phyloP scores from a whole-genome alignment of 2,329 filamentous ascomycete species.

The Hirsutella thompsonii region DNA sequence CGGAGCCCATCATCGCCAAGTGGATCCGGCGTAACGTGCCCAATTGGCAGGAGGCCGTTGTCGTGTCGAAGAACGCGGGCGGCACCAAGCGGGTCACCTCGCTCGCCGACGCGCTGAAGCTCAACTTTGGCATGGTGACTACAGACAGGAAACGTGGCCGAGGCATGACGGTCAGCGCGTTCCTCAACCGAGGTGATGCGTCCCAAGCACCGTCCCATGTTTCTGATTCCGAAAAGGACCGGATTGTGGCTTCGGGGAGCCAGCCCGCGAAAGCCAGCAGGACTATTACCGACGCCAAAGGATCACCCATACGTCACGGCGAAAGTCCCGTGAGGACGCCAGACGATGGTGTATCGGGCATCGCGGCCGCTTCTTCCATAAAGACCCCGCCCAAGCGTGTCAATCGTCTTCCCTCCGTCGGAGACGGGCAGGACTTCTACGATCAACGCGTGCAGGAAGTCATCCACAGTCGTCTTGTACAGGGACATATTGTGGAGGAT shows the following conservation, averaged over 20 bases:
- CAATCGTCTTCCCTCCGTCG: constrained; percentile 16
- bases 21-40: constrained; percentile 88
- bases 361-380: constrained; percentile 5
- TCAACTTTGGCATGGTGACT: constrained; percentile 95
- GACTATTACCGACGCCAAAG: constrained; percentile 27
- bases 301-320: constrained; percentile 26
- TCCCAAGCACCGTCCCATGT: constrained; percentile 35
- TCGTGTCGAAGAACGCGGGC: constrained; percentile 96
- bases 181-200: constrained; percentile 40
- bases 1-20: constrained; percentile 85
- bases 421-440: constrained; percentile 43
- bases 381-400: constrained; percentile 11
- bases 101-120: constrained; percentile 84
- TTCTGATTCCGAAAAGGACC: constrained; percentile 5
- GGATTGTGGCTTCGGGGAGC: constrained; percentile 9
- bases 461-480: constrained; percentile 78
- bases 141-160: constrained; percentile 61
- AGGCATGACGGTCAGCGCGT: constrained; percentile 67
- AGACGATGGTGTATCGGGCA: constrained; percentile 5
- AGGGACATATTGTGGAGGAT: constrained; percentile 92
- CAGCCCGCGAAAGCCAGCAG: constrained; percentile 14
- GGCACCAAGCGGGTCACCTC: constrained; percentile 96
- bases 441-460: constrained; percentile 80
- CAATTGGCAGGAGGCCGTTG: constrained; percentile 82
- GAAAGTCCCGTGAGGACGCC: constrained; percentile 8